These are phyloP conservation scores for Tolypocladium guangdongense DNA, from an alignment of 2,329 filamentous ascomycete genomes.

Conservation along the genomic window DNA sequence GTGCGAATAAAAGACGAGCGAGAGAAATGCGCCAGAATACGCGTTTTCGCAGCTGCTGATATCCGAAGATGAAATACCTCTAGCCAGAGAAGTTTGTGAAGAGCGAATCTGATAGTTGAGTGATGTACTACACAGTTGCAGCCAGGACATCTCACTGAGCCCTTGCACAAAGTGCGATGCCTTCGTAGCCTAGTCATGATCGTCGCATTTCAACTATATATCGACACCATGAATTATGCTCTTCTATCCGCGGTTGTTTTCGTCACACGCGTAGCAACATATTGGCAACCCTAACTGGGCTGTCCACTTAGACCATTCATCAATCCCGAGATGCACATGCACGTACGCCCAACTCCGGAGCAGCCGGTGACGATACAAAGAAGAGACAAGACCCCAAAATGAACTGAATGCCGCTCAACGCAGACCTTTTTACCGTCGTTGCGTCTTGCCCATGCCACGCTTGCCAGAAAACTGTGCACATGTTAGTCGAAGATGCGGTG, in stretches of 20 bases:
- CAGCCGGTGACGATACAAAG: constrained; percentile 12
- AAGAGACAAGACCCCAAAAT: constrained; percentile 5
- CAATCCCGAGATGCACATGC: constrained; percentile 1
- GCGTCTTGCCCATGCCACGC: constrained; percentile 84
- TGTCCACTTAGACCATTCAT: background rate
- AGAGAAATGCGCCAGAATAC: background rate
- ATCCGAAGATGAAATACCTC: background rate
- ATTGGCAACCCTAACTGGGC: background rate
- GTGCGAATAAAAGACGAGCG: background rate
- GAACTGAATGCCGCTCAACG: background rate
- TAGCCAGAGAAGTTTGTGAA: background rate
- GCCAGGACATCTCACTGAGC: background rate
- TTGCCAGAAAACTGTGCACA: constrained; percentile 68
- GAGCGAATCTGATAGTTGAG: background rate
- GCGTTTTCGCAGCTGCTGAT: background rate
- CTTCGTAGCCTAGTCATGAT: background rate
- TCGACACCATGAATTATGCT: background rate
- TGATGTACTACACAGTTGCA: background rate
- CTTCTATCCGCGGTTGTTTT: background rate
- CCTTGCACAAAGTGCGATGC: background rate
- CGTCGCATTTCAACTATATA: background rate
- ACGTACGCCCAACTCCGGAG: constrained; percentile 19
- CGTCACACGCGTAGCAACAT: background rate
- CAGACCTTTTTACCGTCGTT: constrained; percentile 45
- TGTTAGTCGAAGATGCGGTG: constrained; percentile 18